Base-by-base conservation (phyloP, 345 rosid species). In the Mallotus nudiflorus region DNA sequence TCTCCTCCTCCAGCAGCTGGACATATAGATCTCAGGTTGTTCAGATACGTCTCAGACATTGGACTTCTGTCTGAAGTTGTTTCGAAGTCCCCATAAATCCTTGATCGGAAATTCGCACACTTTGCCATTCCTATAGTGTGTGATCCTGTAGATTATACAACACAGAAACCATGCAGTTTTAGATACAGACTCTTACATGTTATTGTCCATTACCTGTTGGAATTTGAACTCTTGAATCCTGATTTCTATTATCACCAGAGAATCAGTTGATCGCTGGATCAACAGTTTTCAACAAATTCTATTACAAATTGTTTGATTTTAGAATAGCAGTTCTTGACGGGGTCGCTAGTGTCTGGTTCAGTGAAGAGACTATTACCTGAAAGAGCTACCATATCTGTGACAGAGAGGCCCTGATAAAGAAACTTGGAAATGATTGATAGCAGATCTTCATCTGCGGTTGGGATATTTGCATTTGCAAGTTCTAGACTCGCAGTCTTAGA, bases 121-220 rank as follows among this genome's bases (percentile, higher is more conserved):
- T 88, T 87, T 10, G 97, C 97, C 95, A 78, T 83, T 27, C 98
- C 98, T 5, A 93, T 90, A 0, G 98, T 93, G 78, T 93, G 98
- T 46, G 97, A 85, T 28, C 98, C 98, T 92, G 78, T 9, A 51
- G n/a, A 44, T 11, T 49, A 6, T 59, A 16, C 45, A 45, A 11
- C 31, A 4, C 9, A 12, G 22, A 28, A 46, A 20, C 19, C 19
- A 55, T 10, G 8, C 45, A 7, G 1, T 15, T 29, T 10, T 3
- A 42, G 11, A 12, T 42, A 42, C 9, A 4, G 4, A 42, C 46
- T 4, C 46, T 42, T 42, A 33, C 6, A 33, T 33, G 3, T 33
- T 33, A 33, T 33, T 42, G 9, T 5, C 1, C 46, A 42, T 42
- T 42, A 42, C 9, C 7, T 12, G 2, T 42, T 12, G 9, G 3